These are phyloP conservation scores for Umbilicaria muhlenbergii DNA, from an alignment of 495 filamentous ascomycete genomes.

Conservation along the genomic window DNA sequence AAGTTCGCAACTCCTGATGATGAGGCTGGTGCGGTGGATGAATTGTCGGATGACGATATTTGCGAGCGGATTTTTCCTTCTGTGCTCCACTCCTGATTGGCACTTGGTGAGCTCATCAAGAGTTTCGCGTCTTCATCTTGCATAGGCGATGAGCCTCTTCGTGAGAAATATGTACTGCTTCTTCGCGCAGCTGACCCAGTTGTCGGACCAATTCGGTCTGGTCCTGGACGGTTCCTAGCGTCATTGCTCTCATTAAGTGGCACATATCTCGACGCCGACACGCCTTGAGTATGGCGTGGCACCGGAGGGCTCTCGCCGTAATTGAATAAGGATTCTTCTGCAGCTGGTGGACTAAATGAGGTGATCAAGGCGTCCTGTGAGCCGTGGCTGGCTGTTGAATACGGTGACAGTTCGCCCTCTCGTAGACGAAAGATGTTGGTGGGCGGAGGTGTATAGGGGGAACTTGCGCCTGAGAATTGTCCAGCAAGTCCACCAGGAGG, in stretches of 20 bases:
- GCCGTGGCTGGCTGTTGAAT: constrained; percentile 53
- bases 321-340: constrained; percentile 12
- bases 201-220: constrained; percentile 1
- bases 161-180: constrained; percentile 27
- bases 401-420: constrained; percentile 41
- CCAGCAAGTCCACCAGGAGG: constrained; percentile 9
- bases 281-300: constrained; percentile 15
- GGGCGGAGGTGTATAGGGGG: constrained; percentile 27
- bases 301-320: constrained; percentile 18
- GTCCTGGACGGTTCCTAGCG: neutral
- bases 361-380: constrained; percentile 47
- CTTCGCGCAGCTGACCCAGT: constrained; percentile 31
- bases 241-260: constrained; percentile 1
- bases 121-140: constrained; percentile 58
- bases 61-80: too few species aligned
- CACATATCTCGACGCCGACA: neutral
- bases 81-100: constrained; percentile 14
- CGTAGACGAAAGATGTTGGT: constrained; percentile 41
- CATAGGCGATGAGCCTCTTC: constrained; percentile 27
- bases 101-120: constrained; percentile 44
- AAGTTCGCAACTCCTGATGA: too few species aligned
- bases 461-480: constrained; percentile 2
- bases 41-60: too few species aligned
- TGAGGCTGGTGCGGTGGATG: too few species aligned
- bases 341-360: constrained; percentile 15